Evolutionary conservation across 805 yeast genomes (phyloP).

Genomic region (Lipomyces anomalus): DNA sequence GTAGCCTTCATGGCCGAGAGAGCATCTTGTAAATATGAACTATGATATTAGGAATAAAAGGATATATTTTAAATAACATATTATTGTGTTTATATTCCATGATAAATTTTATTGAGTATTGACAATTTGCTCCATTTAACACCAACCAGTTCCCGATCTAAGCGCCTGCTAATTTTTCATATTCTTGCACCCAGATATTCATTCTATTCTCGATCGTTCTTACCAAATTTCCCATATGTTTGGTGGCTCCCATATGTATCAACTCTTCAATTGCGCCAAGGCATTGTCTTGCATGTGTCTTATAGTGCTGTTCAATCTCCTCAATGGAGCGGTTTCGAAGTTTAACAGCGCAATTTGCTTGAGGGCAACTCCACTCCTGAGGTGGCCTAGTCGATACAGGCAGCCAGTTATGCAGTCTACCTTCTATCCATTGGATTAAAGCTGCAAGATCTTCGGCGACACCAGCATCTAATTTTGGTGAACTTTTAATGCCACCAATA

Average conservation of each 20-base stretch:
- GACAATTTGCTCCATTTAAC: not conserved
- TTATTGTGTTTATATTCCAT: not conserved
- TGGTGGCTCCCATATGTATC: constrained; percentile 4
- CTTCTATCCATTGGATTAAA: too few relatives aligned
- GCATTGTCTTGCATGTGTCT: constrained; percentile 14
- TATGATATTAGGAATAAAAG: too few relatives aligned
- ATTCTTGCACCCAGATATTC: constrained; percentile 9
- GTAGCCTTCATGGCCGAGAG: too few relatives aligned
- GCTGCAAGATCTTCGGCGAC: not conserved
- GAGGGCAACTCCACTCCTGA: constrained; percentile 16
- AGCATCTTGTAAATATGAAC: too few relatives aligned
- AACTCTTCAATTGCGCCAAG: constrained; percentile 17
- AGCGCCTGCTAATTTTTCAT: not conserved
- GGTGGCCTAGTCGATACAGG: too few relatives aligned
- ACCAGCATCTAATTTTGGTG: not conserved
- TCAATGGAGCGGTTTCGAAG: constrained; percentile 1
- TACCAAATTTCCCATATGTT: constrained; percentile 10
- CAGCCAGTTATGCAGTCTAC: too few relatives aligned
- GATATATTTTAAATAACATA: too few relatives aligned
- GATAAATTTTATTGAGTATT: not conserved
- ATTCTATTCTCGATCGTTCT: constrained; percentile 15
- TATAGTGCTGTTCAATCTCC: constrained; percentile 16
- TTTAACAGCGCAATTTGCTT: constrained; percentile 7
- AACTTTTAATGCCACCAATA: not conserved
- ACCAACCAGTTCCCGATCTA: not conserved